phyloP scores from a whole-genome alignment of 768 basidiomycete species.

The Ramaria sp. region DNA sequence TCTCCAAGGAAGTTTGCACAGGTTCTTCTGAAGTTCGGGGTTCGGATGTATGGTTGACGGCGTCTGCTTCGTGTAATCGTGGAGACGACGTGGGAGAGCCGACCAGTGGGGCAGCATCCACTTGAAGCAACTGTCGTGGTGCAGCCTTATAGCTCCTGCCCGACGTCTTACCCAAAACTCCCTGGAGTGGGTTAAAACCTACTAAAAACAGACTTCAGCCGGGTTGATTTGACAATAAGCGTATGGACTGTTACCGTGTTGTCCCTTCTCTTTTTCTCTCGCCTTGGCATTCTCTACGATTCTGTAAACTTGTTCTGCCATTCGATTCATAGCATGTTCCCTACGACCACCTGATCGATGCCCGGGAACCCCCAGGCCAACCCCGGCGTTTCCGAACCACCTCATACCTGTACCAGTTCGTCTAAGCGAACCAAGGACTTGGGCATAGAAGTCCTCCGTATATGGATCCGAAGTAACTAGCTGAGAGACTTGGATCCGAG shows the following conservation, averaged over 20 bases:
- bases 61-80: conserved; percentile 26
- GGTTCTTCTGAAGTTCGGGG: conserved; percentile 31
- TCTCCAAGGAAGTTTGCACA: conserved; percentile 21
- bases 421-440: conserved; percentile 82
- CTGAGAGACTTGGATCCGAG: conserved; percentile 96
- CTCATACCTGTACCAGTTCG: conserved; percentile 63
- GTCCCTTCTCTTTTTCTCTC: conserved; percentile 75
- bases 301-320: conserved; percentile 92
- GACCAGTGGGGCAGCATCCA: conserved; percentile 42
- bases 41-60: not conserved
- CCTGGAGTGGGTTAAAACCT: conserved; percentile 58
- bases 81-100: conserved; percentile 19
- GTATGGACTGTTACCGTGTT: conserved; percentile 15
- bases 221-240: not conserved
- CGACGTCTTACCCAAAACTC: conserved; percentile 90
- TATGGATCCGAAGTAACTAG: conserved; percentile 96
- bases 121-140: conserved; percentile 91
- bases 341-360: conserved; percentile 59
- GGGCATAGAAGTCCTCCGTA: conserved; percentile 96
- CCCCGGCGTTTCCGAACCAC: conserved; percentile 40
- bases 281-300: conserved; percentile 87
- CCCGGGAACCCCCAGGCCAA: conserved; percentile 64
- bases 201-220: not conserved
- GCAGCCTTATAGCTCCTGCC: conserved; percentile 91
- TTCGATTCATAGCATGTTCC: conserved; percentile 81